Conservation (phyloP, 78 protist species). For the Dictyostelium capitatum region DNA sequence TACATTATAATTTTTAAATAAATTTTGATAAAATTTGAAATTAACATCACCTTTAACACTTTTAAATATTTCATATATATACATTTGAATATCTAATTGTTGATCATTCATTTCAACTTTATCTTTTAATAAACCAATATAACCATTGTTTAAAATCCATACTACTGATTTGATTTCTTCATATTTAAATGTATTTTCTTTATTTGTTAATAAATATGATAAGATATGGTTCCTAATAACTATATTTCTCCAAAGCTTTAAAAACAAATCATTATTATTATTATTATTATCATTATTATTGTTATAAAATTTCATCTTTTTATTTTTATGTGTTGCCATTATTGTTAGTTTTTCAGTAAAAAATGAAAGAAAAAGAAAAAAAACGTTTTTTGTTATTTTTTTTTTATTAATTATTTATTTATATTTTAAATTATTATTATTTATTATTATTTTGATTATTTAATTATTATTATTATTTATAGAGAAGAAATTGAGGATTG, state of each 20-base stretch:
- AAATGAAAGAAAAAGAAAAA: not conserved
- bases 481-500: not conserved
- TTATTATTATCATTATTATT: not conserved
- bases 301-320: not conserved
- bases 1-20: not conserved
- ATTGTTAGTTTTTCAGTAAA: not conserved
- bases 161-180: not conserved
- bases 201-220: not conserved
- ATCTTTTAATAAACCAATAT: not conserved
- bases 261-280: not conserved
- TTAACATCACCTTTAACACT: not conserved
- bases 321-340: not conserved
- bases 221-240: not conserved
- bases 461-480: too few species aligned
- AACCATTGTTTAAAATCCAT: not conserved
- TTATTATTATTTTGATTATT: too few species aligned
- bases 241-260: not conserved
- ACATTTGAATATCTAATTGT: not conserved
- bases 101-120: not conserved
- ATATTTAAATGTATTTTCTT: not conserved
- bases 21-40: not conserved
- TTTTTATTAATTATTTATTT: not conserved
- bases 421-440: too few species aligned
- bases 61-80: not conserved
- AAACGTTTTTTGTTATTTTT: not conserved